A percentile compares a stretch with the other conserved stretches of the same genome.
Conservation (phyloP, 169 alveolate genomes). For the Cryptosporidium bovis region DNA sequence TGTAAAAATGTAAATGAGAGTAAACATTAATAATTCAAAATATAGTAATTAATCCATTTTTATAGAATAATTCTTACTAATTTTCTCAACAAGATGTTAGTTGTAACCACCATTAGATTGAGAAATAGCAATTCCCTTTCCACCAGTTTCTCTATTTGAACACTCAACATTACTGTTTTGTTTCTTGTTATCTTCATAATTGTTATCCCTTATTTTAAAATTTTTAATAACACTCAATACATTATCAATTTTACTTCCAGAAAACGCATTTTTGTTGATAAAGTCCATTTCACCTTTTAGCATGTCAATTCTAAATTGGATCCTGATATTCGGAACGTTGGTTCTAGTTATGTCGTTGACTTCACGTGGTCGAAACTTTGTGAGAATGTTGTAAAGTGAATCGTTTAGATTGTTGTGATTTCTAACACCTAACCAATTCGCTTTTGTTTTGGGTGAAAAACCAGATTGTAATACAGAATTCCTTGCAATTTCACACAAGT, state of each 20-base stretch:
- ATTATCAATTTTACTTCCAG: slow-evolving; percentile 34
- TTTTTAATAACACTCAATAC: slow-evolving; percentile 31
- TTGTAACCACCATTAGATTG: too few relatives aligned
- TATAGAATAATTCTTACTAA: too few relatives aligned
- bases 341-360: slow-evolving; percentile 69
- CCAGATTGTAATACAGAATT: slow-evolving; percentile 89
- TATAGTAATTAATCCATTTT: too few relatives aligned
- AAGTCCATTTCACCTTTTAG: slow-evolving; percentile 64
- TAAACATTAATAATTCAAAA: too few relatives aligned
- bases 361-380: slow-evolving; percentile 43
- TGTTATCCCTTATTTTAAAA: slow-evolving; percentile 20
- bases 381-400: slow-evolving; percentile 22
- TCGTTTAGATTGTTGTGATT: slow-evolving; percentile 25
- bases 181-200: background rate
- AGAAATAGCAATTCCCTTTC: too few relatives aligned
- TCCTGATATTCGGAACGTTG: slow-evolving; percentile 75
- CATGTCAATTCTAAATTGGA: slow-evolving; percentile 69
- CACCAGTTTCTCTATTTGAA: background rate
- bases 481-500: slow-evolving; percentile 91
- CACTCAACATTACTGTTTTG: background rate
- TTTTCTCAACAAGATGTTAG: too few relatives aligned
- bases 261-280: slow-evolving; percentile 6
- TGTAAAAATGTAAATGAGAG: too few relatives aligned
- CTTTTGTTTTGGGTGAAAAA: slow-evolving; percentile 73
- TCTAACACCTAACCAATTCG: slow-evolving; percentile 79